Base-by-base conservation (phyloP, 768 basidiomycete species). In the Boletus subcaerulescens region DNA sequence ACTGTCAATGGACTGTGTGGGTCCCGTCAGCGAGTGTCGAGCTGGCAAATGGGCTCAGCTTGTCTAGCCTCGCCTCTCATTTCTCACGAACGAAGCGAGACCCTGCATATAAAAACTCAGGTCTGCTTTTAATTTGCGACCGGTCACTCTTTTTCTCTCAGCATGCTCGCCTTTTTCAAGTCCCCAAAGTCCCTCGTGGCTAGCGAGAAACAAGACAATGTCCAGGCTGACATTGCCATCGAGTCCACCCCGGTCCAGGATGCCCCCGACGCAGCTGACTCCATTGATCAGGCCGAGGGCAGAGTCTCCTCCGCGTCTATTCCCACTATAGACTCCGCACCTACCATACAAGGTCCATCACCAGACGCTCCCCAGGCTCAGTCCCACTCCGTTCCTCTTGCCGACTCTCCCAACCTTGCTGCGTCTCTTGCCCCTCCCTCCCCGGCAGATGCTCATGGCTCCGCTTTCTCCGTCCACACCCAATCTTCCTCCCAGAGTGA, bases 71-170 rank as follows among this genome's bases (percentile, higher is more conserved):
- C 35, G 35, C 35, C 38, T 18, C 38, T n/a, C 38, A 39, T 60
- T 70, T 69, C 69, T 69, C 69, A 68, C 69, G 67, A 48, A 38
- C 45, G 29, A 60, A 67, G 59, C 59, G 65, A 56, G 55, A 14
- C 17, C 55, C 44, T 68, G 68, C 67, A 66, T 68, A 64, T 65
- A 67, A 71, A 65, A 53, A 45, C 20, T 22, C 26, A 31, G 46
- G 18, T 40, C 38, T 24, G 13, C 45, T 62, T 56, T 24, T 24
- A 24, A 24, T 24, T 52, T 47, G 42, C 54, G 39, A 47, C 52
- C 49, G 14, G 32, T 24, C 41, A 3, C 45, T 50, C 32, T 48
- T 41, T 48, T 29, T 29, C 24, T 46, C 26, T 33, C 33, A 42
- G 10, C 48, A 69, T 69, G 68, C 46, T 71, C 26, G n/a, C 59